A percentile compares a stretch with the other conserved stretches of the same genome.
Evolutionary conservation across 257 asterid species (phyloP).

Genomic region (Catharanthus roseus): DNA sequence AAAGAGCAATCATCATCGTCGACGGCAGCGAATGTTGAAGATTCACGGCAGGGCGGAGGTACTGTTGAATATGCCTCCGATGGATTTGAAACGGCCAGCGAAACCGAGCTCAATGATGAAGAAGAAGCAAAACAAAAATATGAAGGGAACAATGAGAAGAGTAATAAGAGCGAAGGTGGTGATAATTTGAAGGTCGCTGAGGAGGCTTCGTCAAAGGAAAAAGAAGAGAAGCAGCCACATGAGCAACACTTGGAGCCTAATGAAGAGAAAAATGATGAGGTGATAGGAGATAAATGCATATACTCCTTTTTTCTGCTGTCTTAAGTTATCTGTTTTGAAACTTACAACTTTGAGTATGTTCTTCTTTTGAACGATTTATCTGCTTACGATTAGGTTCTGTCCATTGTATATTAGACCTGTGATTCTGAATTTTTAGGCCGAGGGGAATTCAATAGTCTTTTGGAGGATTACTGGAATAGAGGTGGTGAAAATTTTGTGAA

Average conservation of each 20-base stretch:
- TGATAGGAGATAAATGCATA: not conserved
- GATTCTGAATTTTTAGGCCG: not conserved
- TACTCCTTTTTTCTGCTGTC: not conserved
- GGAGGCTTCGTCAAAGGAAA: conserved; percentile 7
- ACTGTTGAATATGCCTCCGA: conserved; percentile 55
- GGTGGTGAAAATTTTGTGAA: not conserved
- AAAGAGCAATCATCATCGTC: conserved; percentile 7
- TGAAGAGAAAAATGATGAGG: conserved; percentile 23
- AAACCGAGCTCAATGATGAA: conserved; percentile 57
- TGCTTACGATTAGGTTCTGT: not conserved
- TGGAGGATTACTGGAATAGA: too few species aligned
- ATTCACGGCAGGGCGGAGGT: conserved; percentile 3
- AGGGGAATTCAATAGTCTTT: too few species aligned
- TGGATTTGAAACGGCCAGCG: conserved; percentile 96
- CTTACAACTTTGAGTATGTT: too few species aligned
- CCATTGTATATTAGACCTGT: not conserved
- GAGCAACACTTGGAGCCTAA: conserved; percentile 6
- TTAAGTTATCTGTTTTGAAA: not conserved
- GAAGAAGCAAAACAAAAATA: conserved; percentile 7
- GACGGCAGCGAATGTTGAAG: conserved; percentile 4
- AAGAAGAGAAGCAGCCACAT: not conserved
- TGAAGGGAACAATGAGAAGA: not conserved
- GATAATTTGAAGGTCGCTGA: not conserved
- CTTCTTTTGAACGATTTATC: not conserved
- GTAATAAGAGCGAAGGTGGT: not conserved